A percentile compares a stretch with the other conserved stretches of the same genome.
These are phyloP conservation scores for Ambrosia trifida DNA, from an alignment of 129 eudicot species.

Conservation along the genomic window DNA sequence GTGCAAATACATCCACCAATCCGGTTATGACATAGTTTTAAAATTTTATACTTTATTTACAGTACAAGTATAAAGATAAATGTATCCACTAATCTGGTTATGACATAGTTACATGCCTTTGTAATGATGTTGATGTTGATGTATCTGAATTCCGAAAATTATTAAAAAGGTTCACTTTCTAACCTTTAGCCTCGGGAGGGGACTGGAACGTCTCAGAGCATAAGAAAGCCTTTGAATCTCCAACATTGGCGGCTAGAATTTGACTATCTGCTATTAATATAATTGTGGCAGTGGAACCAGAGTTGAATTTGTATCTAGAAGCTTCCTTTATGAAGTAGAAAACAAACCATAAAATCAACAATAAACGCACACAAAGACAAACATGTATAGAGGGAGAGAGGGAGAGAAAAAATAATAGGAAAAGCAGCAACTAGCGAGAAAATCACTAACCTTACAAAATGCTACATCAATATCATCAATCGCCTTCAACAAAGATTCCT, in stretches of 20 bases:
- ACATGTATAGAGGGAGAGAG: slow-evolving; percentile 1
- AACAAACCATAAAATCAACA: slow-evolving; percentile 21
- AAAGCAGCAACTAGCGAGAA: background rate
- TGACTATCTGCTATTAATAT: slow-evolving; percentile 72
- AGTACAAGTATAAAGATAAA: slow-evolving; percentile 6
- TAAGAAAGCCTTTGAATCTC: slow-evolving; percentile 92
- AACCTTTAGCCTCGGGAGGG: slow-evolving; percentile 90
- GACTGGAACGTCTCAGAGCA: slow-evolving; percentile 83
- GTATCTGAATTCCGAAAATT: slow-evolving; percentile 5
- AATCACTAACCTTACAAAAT: slow-evolving; percentile 61
- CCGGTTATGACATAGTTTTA: slow-evolving; percentile 9
- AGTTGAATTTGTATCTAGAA: slow-evolving; percentile 55
- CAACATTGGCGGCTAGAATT: slow-evolving; percentile 85
- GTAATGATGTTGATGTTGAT: background rate
- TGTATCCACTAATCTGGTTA: slow-evolving; percentile 7
- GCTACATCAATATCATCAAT: slow-evolving; percentile 77
- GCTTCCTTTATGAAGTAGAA: slow-evolving; percentile 71
- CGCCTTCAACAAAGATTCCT: slow-evolving; percentile 81
- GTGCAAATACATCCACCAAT: slow-evolving; percentile 1
- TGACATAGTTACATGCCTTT: slow-evolving; percentile 21
- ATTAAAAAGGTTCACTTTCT: slow-evolving; percentile 30
- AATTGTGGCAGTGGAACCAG: slow-evolving; percentile 93
- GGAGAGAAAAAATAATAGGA: background rate
- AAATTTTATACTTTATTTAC: too few relatives aligned
- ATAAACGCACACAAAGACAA: background rate